Evolutionary conservation across 108 stramenopile species (phyloP).

Genomic region (Fistulifera solaris): DNA sequence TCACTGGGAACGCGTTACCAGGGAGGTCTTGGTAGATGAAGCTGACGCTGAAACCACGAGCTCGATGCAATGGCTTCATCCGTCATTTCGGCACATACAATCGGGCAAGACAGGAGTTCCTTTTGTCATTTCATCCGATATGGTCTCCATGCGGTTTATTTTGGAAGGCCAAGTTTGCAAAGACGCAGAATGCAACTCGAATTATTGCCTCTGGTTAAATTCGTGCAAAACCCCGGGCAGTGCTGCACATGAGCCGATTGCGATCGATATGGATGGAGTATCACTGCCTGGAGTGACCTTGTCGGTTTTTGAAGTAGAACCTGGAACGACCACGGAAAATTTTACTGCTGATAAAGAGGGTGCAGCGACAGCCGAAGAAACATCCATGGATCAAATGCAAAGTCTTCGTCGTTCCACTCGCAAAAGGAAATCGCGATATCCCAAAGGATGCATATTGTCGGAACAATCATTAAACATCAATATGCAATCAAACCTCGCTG

Average conservation of each 20-base stretch:
- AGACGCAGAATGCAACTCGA: constrained; percentile 9
- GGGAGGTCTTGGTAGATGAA: too few species aligned
- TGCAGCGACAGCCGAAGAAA: too few species aligned
- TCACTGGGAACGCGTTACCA: too few species aligned
- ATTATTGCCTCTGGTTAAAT: neutral
- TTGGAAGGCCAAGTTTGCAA: too few species aligned
- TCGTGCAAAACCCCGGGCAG: neutral
- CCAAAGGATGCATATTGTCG: constrained; percentile 21
- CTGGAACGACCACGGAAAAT: constrained; percentile 6
- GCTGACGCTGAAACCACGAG: too few species aligned
- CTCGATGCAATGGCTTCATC: too few species aligned
- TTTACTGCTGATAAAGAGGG: constrained; percentile 1
- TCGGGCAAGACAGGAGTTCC: too few species aligned
- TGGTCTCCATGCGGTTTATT: too few species aligned
- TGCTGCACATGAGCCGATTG: constrained; percentile 18
- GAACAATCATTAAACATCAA: constrained; percentile 18
- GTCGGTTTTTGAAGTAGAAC: constrained; percentile 20
- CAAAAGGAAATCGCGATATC: constrained; percentile 24
- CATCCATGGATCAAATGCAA: too few species aligned
- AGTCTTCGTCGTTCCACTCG: constrained; percentile 29
- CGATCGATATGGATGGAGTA: constrained; percentile 20
- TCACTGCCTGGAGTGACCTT: constrained; percentile 4
- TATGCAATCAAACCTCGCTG: constrained; percentile 29
- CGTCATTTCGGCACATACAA: too few species aligned
- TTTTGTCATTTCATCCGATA: too few species aligned